Conservation (phyloP, 306 rosid genomes). For the Vigna angularis region DNA sequence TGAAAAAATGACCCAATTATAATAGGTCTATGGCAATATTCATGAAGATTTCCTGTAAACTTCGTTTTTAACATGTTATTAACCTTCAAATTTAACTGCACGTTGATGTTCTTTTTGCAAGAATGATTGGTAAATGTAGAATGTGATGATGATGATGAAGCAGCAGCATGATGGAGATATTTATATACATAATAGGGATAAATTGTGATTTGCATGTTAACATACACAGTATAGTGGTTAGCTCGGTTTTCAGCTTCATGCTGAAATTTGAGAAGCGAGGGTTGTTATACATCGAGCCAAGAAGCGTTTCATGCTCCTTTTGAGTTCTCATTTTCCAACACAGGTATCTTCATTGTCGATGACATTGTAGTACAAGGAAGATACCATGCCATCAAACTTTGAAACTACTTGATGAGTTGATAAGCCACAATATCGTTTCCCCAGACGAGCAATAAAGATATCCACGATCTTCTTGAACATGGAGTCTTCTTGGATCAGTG, state of each 20-base stretch:
- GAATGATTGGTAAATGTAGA: background rate
- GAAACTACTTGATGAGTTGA: slow-evolving; percentile 75
- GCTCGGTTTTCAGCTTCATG: slow-evolving; percentile 25
- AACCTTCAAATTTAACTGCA: background rate
- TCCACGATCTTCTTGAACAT: slow-evolving; percentile 86
- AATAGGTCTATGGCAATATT: no score
- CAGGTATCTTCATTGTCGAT: slow-evolving; percentile 59
- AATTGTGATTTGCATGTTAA: slow-evolving; percentile 10
- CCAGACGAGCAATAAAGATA: slow-evolving; percentile 76
- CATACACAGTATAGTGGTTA: slow-evolving; percentile 25
- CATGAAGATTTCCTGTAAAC: no score
- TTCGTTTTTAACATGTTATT: background rate
- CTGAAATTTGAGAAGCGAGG: background rate
- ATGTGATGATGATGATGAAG: background rate
- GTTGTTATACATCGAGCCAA: background rate
- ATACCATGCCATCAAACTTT: slow-evolving; percentile 77
- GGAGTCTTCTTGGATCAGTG: slow-evolving; percentile 73
- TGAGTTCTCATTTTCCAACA: slow-evolving; percentile 45
- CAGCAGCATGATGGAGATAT: slow-evolving; percentile 3
- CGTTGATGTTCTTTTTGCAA: background rate
- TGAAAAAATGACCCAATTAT: background rate
- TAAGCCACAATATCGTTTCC: slow-evolving; percentile 77
- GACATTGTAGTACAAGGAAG: slow-evolving; percentile 83
- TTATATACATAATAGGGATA: slow-evolving; percentile 34
- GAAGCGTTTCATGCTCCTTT: background rate